Percentiles rank a stretch among this genome's conserved stretches.
Conservation (phyloP, 2,329 filamentous ascomycete species). For the Fusarium dimerum region DNA sequence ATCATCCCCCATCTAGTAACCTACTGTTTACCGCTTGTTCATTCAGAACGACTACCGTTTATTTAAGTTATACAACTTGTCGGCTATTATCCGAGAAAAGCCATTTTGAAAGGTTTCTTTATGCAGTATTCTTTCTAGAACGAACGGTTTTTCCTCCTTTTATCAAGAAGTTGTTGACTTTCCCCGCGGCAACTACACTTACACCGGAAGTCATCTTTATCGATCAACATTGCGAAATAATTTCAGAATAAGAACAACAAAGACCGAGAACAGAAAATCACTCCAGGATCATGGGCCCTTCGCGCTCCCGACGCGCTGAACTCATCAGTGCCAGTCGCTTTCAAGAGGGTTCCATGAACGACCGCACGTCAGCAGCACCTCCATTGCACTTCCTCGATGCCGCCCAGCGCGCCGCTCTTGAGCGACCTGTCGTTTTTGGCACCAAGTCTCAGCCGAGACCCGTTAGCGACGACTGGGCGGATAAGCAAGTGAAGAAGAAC, state of each 20-base stretch:
- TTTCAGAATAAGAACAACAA: not conserved
- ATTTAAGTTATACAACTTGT: slow-evolving; percentile 6
- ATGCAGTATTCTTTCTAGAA: too few relatives aligned
- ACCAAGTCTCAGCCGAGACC: slow-evolving; percentile 17
- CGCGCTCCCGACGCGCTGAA: slow-evolving; percentile 34
- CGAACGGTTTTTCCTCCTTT: too few relatives aligned
- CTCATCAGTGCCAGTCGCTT: slow-evolving; percentile 51
- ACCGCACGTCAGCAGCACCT: slow-evolving; percentile 71
- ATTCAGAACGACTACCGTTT: not conserved
- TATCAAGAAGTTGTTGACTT: too few relatives aligned
- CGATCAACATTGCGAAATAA: not conserved
- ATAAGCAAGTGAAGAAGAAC: slow-evolving; percentile 32
- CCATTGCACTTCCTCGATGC: slow-evolving; percentile 65
- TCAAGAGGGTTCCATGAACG: slow-evolving; percentile 84
- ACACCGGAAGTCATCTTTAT: not conserved
- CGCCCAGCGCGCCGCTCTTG: slow-evolving; percentile 34
- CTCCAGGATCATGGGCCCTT: slow-evolving; percentile 28
- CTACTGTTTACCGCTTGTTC: slow-evolving; percentile 1
- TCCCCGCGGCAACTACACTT: not conserved
- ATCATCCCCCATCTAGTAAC: slow-evolving; percentile 1
- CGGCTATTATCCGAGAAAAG: not conserved
- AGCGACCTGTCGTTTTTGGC: slow-evolving; percentile 24
- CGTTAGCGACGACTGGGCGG: slow-evolving; percentile 34
- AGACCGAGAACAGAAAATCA: not conserved
- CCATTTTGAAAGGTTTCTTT: too few relatives aligned